Base-by-base conservation (phyloP, 1,284 basidiomycete genomes). In the Inonotus obliquus region DNA sequence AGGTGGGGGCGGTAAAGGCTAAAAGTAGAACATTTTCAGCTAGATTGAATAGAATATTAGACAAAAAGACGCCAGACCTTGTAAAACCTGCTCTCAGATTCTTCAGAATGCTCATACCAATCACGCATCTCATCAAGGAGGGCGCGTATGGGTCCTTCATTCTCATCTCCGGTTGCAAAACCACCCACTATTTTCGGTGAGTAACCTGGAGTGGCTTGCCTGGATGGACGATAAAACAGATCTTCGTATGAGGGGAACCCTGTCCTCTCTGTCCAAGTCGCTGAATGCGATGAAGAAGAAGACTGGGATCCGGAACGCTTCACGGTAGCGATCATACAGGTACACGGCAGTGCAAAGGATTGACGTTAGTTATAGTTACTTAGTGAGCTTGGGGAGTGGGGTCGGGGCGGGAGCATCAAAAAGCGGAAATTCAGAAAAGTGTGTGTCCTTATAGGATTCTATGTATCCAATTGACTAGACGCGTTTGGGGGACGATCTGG, bases 51-150 rank as follows among this genome's bases (percentile, higher is more conserved):
- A 4, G 1, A 19, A 25, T 21, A 13, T 11, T 35, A 32, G 53
- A 7, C 10, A n/a, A 27, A 27, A 17, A 19, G 4, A 9, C 9
- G 45, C 7, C 41, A n/a, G 9, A 61, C 60, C 55, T 61, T 59
- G 14, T 53, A 35, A 25, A 57, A 44, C 13, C 54, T 23, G 29
- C 39, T 61, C 32, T 29, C 45, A 4, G 41, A 38, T 29, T 61
- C 60, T 27, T 55, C 54, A n/a, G 60, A 37, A 14, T 63, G 51
- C 37, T 63, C 61, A 41, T 51, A 49, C 61, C 61, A 63, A 38
- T 63, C 61, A 52, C 61, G 61, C 61, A 63, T 63, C 37, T 63
- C 61, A 38, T 59, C 52, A 21, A 63, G 51, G 21, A 63, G 54
- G 13, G n/a, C 61, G 44, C 61, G 61, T 2, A 63, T 45, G n/a